Base-by-base conservation (phyloP, 202 grass and related monocot species). In the Schoenoplectus tabernaemontani region DNA sequence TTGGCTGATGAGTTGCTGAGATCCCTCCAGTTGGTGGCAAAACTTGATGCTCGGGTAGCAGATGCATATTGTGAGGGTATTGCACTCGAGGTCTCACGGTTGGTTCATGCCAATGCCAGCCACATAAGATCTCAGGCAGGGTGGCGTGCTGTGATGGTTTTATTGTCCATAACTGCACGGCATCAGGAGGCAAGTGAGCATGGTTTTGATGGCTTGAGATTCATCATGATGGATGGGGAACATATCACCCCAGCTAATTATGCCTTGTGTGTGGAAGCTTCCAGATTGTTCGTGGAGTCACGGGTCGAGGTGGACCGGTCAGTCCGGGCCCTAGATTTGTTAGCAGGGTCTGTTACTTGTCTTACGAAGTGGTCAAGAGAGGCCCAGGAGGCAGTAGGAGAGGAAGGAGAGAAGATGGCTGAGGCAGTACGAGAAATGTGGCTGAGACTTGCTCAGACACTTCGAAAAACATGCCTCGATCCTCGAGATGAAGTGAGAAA, bases 1-100 rank as follows among this genome's bases (percentile, higher is more conserved):
- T 89, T 99, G 78, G 92, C 92, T 9, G 96, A 99, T 26, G 96
- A 99, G 78, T 75, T 99, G 71, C 59, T 99, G 79, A 91, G 90
- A 66, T 99, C 96, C 16, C 76, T 99, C 24, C 92, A 99, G 37
- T 87, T 99, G 79, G 90, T 99, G 83, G 87, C 94, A 28, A 99
- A 99, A 83, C 88, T 99, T 0, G 96, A 99, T 71, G 85, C 96
- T 4, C 92, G 92, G 59, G 96, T 99, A 43, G 96, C 90, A 46
- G 96, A 99, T 85, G 92, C 96, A 72, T 99, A 99, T 76, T 90
- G 92, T 78, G 96, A 99, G 85, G 90, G 94, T 69, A 99, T 99
- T 51, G 92, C 96, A 30, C 85, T 96, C 19, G 96, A 99, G 74
- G 90, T 99, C 28, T 88, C 96, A 51, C 86, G 90, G 16, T 79